These are phyloP conservation scores for Triticum aestivum DNA, from an alignment of 176 grass and related monocot species.

Conservation along the genomic window DNA sequence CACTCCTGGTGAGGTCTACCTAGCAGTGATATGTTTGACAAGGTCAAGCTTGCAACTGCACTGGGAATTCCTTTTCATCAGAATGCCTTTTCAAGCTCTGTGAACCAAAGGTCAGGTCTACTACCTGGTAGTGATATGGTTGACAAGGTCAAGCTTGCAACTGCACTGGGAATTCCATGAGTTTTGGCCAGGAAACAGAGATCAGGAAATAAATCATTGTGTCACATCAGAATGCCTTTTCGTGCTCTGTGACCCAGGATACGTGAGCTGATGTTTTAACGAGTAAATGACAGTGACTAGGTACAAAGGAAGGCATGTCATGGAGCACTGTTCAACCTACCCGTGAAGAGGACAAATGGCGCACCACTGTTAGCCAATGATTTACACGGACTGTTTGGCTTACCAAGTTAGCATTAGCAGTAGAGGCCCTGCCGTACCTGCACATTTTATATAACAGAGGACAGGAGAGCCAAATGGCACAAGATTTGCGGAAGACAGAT, in stretches of 20 bases:
- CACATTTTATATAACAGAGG: neutral
- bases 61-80: no score
- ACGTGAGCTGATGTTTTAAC: conserved; percentile 9
- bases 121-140: no score
- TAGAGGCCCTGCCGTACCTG: neutral
- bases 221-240: conserved; percentile 27
- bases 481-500: neutral
- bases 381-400: neutral
- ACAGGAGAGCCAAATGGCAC: conserved; percentile 40
- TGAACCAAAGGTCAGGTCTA: no score
- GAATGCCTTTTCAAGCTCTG: no score
- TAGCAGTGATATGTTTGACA: neutral
- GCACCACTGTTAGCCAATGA: neutral
- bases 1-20: neutral
- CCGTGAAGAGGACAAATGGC: conserved; percentile 41
- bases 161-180: neutral
- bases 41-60: neutral
- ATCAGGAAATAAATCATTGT: neutral
- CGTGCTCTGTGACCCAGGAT: conserved; percentile 16
- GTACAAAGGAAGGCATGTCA: neutral
- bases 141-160: no score
- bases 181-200: no score
- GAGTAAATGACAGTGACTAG: conserved; percentile 21
- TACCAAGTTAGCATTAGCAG: neutral
- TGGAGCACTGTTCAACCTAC: neutral